Conservation (phyloP, 352 stramenopile species). For the Globisporangium viniferum region DNA sequence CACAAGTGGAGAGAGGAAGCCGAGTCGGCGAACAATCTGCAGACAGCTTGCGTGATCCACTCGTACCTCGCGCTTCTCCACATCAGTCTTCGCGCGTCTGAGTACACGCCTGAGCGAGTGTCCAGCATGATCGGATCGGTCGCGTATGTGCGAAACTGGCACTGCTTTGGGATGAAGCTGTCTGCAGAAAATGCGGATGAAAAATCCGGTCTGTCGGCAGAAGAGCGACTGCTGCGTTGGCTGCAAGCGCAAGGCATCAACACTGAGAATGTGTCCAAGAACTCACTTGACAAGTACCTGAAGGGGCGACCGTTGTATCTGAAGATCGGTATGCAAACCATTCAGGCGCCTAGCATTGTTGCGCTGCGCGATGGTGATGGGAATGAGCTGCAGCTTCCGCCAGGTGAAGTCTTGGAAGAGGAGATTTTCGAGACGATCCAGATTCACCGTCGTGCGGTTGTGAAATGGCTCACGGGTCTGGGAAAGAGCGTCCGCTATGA, state of each 20-base stretch:
- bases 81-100: slow-evolving; percentile 57
- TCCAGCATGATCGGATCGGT: slow-evolving; percentile 77
- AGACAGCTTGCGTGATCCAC: slow-evolving; percentile 83
- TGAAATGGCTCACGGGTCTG: slow-evolving; percentile 59
- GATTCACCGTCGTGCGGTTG: slow-evolving; percentile 68
- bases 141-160: slow-evolving; percentile 88
- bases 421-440: slow-evolving; percentile 87
- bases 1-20: slow-evolving; percentile 80
- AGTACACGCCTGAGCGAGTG: slow-evolving; percentile 71
- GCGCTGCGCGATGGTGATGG: slow-evolving; percentile 44
- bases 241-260: slow-evolving; percentile 89
- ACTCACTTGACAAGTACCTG: slow-evolving; percentile 84
- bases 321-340: slow-evolving; percentile 86
- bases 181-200: slow-evolving; percentile 44
- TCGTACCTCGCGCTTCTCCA: slow-evolving; percentile 76
- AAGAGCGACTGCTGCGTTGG: slow-evolving; percentile 83
- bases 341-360: slow-evolving; percentile 84
- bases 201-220: slow-evolving; percentile 48
- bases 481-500: slow-evolving; percentile 26
- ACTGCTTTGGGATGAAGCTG: slow-evolving; percentile 88
- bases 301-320: slow-evolving; percentile 83
- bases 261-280: slow-evolving; percentile 77
- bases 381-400: slow-evolving; percentile 67
- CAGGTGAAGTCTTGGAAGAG: slow-evolving; percentile 80
- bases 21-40: slow-evolving; percentile 67